A percentile compares a stretch with the other conserved stretches of the same genome.
These are phyloP conservation scores for Arthrinium puccinioides DNA, from an alignment of 2,329 filamentous ascomycete genomes.

Conservation along the genomic window DNA sequence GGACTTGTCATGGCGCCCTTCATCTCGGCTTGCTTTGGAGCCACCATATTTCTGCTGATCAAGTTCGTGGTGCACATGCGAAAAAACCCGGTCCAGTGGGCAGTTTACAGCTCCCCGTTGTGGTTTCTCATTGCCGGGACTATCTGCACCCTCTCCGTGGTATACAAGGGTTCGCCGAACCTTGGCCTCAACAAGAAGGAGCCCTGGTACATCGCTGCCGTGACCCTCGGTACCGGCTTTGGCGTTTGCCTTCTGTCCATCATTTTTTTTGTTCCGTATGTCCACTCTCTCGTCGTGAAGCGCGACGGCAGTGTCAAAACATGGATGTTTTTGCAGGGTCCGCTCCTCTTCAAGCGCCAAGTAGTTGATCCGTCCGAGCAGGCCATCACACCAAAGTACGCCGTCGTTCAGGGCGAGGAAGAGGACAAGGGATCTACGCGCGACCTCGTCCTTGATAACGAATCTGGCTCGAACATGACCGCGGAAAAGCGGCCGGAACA, in stretches of 20 bases:
- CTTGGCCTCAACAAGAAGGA: slow-evolving; percentile 61
- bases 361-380: slow-evolving; percentile 42
- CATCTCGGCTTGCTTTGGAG: slow-evolving; percentile 58
- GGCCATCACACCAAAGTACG: slow-evolving; percentile 65
- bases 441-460: no score
- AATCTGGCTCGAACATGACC: slow-evolving; percentile 15
- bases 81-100: slow-evolving; percentile 64
- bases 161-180: slow-evolving; percentile 73
- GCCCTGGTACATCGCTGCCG: slow-evolving; percentile 58
- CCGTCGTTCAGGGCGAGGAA: slow-evolving; percentile 63
- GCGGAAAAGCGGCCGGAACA: slow-evolving; percentile 29
- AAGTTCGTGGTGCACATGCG: slow-evolving; percentile 65
- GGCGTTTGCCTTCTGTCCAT: slow-evolving; percentile 53
- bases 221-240: slow-evolving; percentile 57
- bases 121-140: slow-evolving; percentile 72
- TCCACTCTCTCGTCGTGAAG: slow-evolving; percentile 61
- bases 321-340: slow-evolving; percentile 56
- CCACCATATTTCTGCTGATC: slow-evolving; percentile 65
- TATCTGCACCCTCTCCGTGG: slow-evolving; percentile 68
- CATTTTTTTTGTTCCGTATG: slow-evolving; percentile 67
- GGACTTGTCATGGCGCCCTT: slow-evolving; percentile 64
- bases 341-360: slow-evolving; percentile 55
- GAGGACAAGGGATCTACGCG: slow-evolving; percentile 28
- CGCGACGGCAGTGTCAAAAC: slow-evolving; percentile 58
- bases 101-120: slow-evolving; percentile 65